Base-by-base conservation (phyloP, 2,329 filamentous ascomycete species). In the Bipolaris oryzae region DNA sequence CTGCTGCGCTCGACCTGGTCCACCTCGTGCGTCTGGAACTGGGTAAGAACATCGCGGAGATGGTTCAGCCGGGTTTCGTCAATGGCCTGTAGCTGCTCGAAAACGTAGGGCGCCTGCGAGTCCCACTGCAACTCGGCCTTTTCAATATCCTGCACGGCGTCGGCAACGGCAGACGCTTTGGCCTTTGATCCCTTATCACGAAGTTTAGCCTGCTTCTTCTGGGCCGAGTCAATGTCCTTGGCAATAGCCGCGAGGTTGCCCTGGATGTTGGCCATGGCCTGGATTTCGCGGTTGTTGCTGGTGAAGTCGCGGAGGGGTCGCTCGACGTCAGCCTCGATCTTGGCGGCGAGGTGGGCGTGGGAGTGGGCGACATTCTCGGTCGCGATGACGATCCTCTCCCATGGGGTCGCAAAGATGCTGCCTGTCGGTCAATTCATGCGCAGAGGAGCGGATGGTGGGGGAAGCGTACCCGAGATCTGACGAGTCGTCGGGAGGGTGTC, bases 61-160 rank as follows among this genome's bases (percentile, higher is more conserved):
- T 96, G 89, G 75, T 97, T 96, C 64, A 96, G 81, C 53, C 95
- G 87, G 67, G 86, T 88, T 79, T 99, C 95, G 72, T 99, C 95
- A 31, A 96, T 81, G 5, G 91, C 89, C 75, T 99, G 95, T 23
- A 99, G 85, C 58, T 89, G 90, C 77, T 99, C 95, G 72, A 96
- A 97, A 58, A 97, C 89, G 76, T 91, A 98, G 1, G 95, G 95
- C 13, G 95, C 92, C 75, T 96, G 92, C 0, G 92, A 92, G 53
- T 96, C 89, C 95, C 95, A 99, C 73, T 96, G 90, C 63, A 89
- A 85, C 42, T 83, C 86, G n/a, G 92, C 89, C 58, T 87, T 87
- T 62, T 96, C 90, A 41, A 96, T 85, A 62, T 87, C 88, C 16
- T 86, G 81, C 10, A 86, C 83, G 11, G 92, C 92, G 60, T 84